A percentile compares a stretch with the other conserved stretches of the same genome.
phyloP scores from a whole-genome alignment of 139 green algal species.

The Chlamydomonas sp. region DNA sequence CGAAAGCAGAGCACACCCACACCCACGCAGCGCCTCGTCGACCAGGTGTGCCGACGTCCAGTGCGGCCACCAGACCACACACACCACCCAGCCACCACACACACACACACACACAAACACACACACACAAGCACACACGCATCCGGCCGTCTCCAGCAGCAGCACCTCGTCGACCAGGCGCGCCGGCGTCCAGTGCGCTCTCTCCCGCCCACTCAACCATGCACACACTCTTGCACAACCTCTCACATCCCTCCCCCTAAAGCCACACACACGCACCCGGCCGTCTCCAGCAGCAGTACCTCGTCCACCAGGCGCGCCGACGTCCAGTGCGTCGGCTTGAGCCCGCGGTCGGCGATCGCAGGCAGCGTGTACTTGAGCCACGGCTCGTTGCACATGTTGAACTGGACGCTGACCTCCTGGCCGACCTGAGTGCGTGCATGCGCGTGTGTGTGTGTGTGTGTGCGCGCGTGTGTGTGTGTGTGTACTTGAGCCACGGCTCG shows the following conservation, averaged over 20 bases:
- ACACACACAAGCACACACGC: neutral
- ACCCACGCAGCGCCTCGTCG: too few species aligned
- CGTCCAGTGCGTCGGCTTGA: constrained; percentile 82
- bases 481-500: constrained; percentile 97
- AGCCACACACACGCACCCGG: constrained; percentile 28
- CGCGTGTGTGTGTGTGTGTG: too few species aligned
- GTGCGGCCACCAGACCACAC: too few species aligned
- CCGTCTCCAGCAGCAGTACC: constrained; percentile 80
- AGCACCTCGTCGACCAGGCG: neutral
- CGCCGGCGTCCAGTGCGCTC: too few species aligned
- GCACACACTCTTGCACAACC: too few species aligned
- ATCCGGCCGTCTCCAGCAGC: constrained; percentile 78
- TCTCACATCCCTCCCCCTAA: neutral
- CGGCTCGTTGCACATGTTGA: constrained; percentile 93
- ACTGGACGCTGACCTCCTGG: constrained; percentile 84
- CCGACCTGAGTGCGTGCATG: constrained; percentile 11
- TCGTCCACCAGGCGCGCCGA: constrained; percentile 68
- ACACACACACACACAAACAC: too few species aligned
- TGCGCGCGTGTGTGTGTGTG: too few species aligned
- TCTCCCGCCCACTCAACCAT: neutral
- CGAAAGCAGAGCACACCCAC: too few species aligned
- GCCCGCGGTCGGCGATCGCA: constrained; percentile 77
- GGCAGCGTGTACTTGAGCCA: constrained; percentile 93
- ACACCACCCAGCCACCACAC: too few species aligned
- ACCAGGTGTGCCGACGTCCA: neutral